These are phyloP conservation scores for Xylaria arbuscula DNA, from an alignment of 2,329 filamentous ascomycete species.

Conservation along the genomic window DNA sequence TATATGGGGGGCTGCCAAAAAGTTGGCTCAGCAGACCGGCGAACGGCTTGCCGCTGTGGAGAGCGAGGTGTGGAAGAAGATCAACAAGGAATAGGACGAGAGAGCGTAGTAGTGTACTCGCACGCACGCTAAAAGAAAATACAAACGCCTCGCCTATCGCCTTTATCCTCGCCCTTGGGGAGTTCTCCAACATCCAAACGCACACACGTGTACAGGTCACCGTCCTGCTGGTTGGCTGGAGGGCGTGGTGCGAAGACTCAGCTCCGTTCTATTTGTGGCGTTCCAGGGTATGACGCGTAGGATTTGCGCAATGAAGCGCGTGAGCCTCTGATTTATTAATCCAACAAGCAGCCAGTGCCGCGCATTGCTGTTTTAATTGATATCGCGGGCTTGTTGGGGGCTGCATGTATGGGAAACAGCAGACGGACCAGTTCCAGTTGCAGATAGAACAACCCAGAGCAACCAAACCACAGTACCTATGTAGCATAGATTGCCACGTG, in stretches of 20 bases:
- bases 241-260: slow-evolving; percentile 38
- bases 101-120: slow-evolving; percentile 4
- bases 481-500: slow-evolving; percentile 29
- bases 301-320: slow-evolving; percentile 29
- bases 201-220: slow-evolving; percentile 17
- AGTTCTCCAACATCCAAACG: slow-evolving; percentile 31
- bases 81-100: slow-evolving; percentile 64
- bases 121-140: slow-evolving; percentile 10
- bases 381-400: slow-evolving; percentile 28
- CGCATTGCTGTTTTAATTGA: slow-evolving; percentile 32
- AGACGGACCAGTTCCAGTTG: slow-evolving; percentile 20
- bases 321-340: slow-evolving; percentile 27
- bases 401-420: slow-evolving; percentile 21
- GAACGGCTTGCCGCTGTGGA: slow-evolving; percentile 68
- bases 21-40: slow-evolving; percentile 67
- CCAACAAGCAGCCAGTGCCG: slow-evolving; percentile 20
- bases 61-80: slow-evolving; percentile 70
- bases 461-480: slow-evolving; percentile 3
- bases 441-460: slow-evolving; percentile 28
- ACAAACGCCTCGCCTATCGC: slow-evolving; percentile 24
- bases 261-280: slow-evolving; percentile 41
- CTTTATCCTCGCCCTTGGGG: slow-evolving; percentile 26
- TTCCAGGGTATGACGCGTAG: slow-evolving; percentile 31
- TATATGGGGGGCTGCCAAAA: slow-evolving; percentile 68
- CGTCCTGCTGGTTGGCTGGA: slow-evolving; percentile 34